A percentile compares a stretch with the other conserved stretches of the same genome.
phyloP scores from a whole-genome alignment of 2,329 filamentous ascomycete genomes.

The Capronia epimyces region DNA sequence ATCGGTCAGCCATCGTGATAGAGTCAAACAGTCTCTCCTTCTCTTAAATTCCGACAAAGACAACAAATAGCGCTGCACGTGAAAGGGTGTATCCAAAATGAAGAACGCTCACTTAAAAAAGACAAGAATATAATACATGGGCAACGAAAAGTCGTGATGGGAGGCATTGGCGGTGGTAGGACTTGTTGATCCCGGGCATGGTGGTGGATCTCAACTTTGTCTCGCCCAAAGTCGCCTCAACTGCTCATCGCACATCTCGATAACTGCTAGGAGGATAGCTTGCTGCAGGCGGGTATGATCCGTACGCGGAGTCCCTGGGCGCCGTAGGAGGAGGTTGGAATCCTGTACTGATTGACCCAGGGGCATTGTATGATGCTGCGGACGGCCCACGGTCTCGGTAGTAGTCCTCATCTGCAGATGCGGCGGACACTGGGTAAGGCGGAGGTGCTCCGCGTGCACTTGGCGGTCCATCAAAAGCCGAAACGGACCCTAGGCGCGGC shows the following conservation, averaged over 20 bases:
- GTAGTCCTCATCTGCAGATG: conserved; percentile 22
- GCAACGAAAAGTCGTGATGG: background rate
- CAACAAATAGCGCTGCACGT: background rate
- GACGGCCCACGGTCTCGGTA: conserved; percentile 17
- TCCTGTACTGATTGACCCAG: conserved; percentile 20
- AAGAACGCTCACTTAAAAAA: background rate
- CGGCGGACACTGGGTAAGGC: conserved; percentile 2
- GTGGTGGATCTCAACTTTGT: background rate
- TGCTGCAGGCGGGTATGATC: conserved; percentile 12
- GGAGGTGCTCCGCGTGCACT: conserved; percentile 9
- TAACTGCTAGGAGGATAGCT: conserved; percentile 23
- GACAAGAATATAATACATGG: background rate
- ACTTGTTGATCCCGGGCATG: background rate
- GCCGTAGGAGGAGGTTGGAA: conserved; percentile 15
- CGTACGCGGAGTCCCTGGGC: conserved; percentile 11
- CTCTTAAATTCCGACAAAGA: background rate
- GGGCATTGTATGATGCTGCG: conserved; percentile 2
- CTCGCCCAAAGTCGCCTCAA: background rate
- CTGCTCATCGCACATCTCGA: conserved; percentile 13
- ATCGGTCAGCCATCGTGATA: background rate
- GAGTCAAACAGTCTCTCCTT: background rate
- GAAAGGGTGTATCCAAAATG: conserved; percentile 3
- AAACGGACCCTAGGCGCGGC: conserved; percentile 22
- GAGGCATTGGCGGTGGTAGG: background rate
- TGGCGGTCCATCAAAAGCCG: conserved; percentile 11